Evolutionary conservation across 2,329 filamentous ascomycete species (phyloP).

Genomic region (Aspergillus novoparasiticus): DNA sequence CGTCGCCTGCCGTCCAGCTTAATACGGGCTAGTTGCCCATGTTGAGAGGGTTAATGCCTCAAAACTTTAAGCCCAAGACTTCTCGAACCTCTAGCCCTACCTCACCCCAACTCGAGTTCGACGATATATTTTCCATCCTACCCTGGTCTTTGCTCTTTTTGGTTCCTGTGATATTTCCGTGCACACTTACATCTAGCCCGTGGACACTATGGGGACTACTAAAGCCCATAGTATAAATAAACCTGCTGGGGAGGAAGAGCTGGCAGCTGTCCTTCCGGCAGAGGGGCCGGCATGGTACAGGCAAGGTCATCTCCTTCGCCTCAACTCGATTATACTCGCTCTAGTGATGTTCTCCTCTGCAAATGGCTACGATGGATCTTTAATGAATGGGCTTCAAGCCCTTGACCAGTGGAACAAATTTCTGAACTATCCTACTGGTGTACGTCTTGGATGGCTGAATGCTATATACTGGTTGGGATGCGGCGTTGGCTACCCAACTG

Average conservation of each 20-base stretch:
- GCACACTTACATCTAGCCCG: neutral
- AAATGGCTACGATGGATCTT: neutral
- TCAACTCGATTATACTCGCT: conserved; percentile 12
- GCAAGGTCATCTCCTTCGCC: conserved; percentile 4
- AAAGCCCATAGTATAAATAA: neutral
- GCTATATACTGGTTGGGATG: conserved; percentile 33
- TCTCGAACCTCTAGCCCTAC: neutral
- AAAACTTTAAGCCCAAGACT: no score
- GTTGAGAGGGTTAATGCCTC: neutral
- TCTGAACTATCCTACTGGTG: conserved; percentile 30
- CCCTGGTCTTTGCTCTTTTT: neutral
- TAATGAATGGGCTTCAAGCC: conserved; percentile 36
- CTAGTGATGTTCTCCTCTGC: conserved; percentile 11
- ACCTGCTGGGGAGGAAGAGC: neutral
- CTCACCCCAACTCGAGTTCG: neutral
- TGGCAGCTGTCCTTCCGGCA: neutral
- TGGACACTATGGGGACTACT: neutral
- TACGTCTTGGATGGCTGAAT: conserved; percentile 35
- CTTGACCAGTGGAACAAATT: conserved; percentile 35
- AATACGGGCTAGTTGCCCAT: neutral
- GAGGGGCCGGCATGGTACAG: conserved; percentile 3
- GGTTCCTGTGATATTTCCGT: neutral
- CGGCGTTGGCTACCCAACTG: conserved; percentile 30
- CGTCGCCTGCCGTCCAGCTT: neutral
- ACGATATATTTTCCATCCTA: neutral